phyloP scores from a whole-genome alignment of 2,329 filamentous ascomycete species.

The Diaporthe nobilis region DNA sequence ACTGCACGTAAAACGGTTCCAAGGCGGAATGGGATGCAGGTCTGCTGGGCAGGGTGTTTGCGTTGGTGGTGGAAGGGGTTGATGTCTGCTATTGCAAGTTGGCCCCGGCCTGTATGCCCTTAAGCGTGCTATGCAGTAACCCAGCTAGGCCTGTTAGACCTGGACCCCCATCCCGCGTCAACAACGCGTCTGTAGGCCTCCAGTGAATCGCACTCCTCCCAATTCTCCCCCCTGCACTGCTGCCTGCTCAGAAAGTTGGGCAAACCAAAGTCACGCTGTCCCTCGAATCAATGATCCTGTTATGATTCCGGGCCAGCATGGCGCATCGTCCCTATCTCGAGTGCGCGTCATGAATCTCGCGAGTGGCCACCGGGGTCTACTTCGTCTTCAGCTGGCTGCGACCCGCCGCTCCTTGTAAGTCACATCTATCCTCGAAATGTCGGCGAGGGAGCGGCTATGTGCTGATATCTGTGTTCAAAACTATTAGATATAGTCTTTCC shows the following conservation, averaged over 20 bases:
- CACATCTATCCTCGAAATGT: not conserved
- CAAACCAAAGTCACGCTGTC: slow-evolving; percentile 11
- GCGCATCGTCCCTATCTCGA: slow-evolving; percentile 36
- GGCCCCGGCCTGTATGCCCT: slow-evolving; percentile 16
- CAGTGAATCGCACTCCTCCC: not conserved
- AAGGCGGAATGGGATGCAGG: slow-evolving; percentile 10
- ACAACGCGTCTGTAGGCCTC: slow-evolving; percentile 34
- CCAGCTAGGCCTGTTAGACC: no score
- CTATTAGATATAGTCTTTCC: slow-evolving; percentile 7
- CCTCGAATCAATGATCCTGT: slow-evolving; percentile 33
- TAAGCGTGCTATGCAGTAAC: slow-evolving; percentile 36
- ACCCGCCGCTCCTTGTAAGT: slow-evolving; percentile 40
- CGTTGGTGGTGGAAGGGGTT: not conserved
- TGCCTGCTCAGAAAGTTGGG: slow-evolving; percentile 32
- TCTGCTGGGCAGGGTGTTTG: slow-evolving; percentile 5
- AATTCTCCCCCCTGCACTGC: slow-evolving; percentile 36
- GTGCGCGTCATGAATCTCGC: slow-evolving; percentile 37
- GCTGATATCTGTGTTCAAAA: not conserved
- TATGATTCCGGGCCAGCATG: slow-evolving; percentile 40
- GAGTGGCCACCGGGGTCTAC: slow-evolving; percentile 33
- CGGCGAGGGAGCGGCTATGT: no score
- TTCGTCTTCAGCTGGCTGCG: slow-evolving; percentile 31
- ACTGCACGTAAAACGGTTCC: not conserved
- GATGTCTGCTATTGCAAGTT: slow-evolving; percentile 38
- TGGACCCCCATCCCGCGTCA: slow-evolving; percentile 17